Evolutionary conservation across 2,329 filamentous ascomycete species (phyloP).

Genomic region (Colletotrichum lupini): DNA sequence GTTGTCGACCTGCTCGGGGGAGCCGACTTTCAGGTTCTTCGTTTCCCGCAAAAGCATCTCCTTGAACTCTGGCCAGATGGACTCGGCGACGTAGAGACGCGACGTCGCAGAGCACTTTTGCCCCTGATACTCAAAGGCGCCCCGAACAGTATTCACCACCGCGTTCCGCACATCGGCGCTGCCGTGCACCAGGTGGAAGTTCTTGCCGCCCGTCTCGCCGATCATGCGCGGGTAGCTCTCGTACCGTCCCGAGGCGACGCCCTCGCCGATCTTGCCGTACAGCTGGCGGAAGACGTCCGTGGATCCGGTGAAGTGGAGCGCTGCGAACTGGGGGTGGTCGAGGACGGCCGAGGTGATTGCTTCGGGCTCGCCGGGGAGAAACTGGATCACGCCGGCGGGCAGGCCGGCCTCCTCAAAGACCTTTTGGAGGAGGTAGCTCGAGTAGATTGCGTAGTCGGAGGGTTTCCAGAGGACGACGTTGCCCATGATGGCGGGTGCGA

Average conservation of each 20-base stretch:
- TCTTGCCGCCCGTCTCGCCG: constrained; percentile 93
- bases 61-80: constrained; percentile 79
- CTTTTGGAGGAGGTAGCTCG: constrained; percentile 90
- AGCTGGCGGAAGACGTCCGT: constrained; percentile 90
- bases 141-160: constrained; percentile 83
- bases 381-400: constrained; percentile 90
- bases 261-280: constrained; percentile 86
- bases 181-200: constrained; percentile 86
- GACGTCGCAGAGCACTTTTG: constrained; percentile 93
- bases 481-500: constrained; percentile 86
- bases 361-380: constrained; percentile 88
- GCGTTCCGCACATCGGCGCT: constrained; percentile 84
- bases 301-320: constrained; percentile 95
- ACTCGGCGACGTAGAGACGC: constrained; percentile 81
- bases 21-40: constrained; percentile 76
- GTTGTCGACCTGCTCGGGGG: constrained; percentile 75
- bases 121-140: constrained; percentile 90
- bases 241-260: constrained; percentile 85
- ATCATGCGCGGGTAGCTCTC: constrained; percentile 88
- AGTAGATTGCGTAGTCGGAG: constrained; percentile 90
- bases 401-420: constrained; percentile 95
- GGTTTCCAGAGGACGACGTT: constrained; percentile 98
- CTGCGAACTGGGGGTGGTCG: constrained; percentile 82
- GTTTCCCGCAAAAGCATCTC: constrained; percentile 75
- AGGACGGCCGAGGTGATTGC: constrained; percentile 84